Base-by-base conservation (phyloP, 306 rosid species). In the Herpetospermum pedunculosum region DNA sequence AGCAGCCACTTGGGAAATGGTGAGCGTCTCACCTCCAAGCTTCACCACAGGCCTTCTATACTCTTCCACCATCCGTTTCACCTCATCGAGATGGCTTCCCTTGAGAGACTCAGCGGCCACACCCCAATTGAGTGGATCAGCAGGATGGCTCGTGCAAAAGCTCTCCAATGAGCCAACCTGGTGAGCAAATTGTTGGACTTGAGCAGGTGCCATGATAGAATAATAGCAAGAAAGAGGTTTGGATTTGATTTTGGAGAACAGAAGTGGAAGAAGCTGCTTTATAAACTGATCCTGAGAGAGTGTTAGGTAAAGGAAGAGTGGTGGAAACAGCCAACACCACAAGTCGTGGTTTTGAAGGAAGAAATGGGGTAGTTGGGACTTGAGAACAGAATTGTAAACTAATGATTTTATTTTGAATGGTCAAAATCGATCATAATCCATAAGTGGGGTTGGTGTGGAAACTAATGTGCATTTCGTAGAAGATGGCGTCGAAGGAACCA, bases 1-100 rank as follows among this genome's bases (percentile, higher is more conserved):
- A 2, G 96, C 96, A 0, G 98, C 98, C 72, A 93, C 97, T 82
- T 88, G 97, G 0, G 92, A 57, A 41, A 93, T 84, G 3, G 98
- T 93, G 18, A 93, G 81, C 0, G 83, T 83, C 79, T 85, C 79
- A 0, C 97, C 98, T 0, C 96, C 97, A 8, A 93, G 86, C 6
- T 52, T 68, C 10, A 93, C 90, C 29, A 81, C 49, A 12, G 96
- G 88, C 60, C 68, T 86, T 57, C 94, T 76, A 67, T 80, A 90
- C 77, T 93, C 97, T 0, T 70, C 85, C 74, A 90, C 97, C 98
- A 93, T 93, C 19, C 97, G 83, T 87, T 89, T 93, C 57, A 93
- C 97, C 85, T 93, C 98, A 0, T 90, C 94, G 25, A 90, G 52
- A 72, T 93, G 98, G 34, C 92, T 90, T 6, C 94, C 97, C 35